phyloP scores from a whole-genome alignment of 2,329 filamentous ascomycete species.

The Aspergillus flavus region DNA sequence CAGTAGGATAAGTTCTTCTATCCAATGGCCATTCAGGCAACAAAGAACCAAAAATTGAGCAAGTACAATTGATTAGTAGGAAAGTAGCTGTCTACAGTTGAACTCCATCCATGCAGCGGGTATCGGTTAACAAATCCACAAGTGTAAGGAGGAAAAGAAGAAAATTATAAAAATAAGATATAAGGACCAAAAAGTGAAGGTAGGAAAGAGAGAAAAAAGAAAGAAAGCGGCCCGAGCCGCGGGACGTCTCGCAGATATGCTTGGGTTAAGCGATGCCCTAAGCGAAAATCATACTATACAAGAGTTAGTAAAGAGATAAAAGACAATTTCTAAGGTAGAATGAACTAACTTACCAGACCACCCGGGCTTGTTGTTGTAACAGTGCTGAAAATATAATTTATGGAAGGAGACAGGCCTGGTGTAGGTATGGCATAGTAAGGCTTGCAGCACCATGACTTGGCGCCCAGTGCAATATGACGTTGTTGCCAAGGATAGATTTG shows the following conservation, averaged over 20 bases:
- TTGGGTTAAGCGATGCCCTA: constrained; percentile 50
- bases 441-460: constrained; percentile 18
- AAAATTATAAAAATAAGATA: background rate
- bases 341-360: constrained; percentile 45
- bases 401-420: background rate
- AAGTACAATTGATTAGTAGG: background rate
- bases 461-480: constrained; percentile 26
- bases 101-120: constrained; percentile 6
- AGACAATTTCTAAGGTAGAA: too few relatives aligned
- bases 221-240: constrained; percentile 21
- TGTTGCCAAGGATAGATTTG: constrained; percentile 25
- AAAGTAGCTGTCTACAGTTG: background rate
- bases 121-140: background rate
- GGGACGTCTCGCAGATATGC: constrained; percentile 31
- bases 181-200: constrained; percentile 1
- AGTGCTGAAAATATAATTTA: background rate
- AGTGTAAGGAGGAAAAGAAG: background rate
- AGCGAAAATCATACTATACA: constrained; percentile 66
- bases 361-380: constrained; percentile 27
- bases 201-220: background rate
- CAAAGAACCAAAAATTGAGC: background rate
- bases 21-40: background rate
- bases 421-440: too few relatives aligned
- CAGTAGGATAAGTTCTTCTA: background rate
- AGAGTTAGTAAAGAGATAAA: too few relatives aligned